Evolutionary conservation across 352 stramenopile species (phyloP).

Genomic region (Phytophthora aleatoria): DNA sequence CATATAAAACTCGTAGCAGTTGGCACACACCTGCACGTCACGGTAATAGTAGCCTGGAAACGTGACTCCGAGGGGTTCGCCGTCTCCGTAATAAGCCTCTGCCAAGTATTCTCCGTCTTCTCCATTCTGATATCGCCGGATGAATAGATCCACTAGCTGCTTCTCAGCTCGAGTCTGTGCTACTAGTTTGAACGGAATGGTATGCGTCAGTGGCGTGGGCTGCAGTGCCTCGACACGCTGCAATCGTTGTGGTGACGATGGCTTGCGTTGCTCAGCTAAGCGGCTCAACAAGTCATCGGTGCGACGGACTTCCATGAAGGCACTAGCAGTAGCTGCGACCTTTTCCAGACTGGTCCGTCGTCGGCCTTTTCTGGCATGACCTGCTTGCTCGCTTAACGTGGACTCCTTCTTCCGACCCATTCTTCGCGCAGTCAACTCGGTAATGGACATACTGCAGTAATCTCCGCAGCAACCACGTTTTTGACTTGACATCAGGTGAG

Average conservation of each 20-base stretch:
- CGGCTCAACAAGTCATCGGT: conserved; percentile 26
- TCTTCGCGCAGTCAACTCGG: conserved; percentile 43
- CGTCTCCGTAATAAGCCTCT: conserved; percentile 76
- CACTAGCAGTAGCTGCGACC: conserved; percentile 55
- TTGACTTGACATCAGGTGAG: conserved; percentile 75
- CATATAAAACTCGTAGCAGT: conserved; percentile 84
- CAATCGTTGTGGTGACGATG: conserved; percentile 40
- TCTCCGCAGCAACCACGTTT: conserved; percentile 75
- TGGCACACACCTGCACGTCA: conserved; percentile 73
- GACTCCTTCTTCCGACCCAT: conserved; percentile 43
- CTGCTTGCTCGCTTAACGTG: conserved; percentile 13
- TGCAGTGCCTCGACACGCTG: conserved; percentile 32
- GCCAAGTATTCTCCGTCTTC: conserved; percentile 82
- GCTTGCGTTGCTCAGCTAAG: conserved; percentile 33
- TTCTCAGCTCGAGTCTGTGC: conserved; percentile 81
- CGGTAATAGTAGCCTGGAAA: conserved; percentile 89
- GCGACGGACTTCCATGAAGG: conserved; percentile 55
- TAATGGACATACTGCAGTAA: conserved; percentile 60
- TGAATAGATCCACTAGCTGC: conserved; percentile 76
- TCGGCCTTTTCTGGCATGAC: conserved; percentile 19
- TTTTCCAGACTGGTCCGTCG: conserved; percentile 54
- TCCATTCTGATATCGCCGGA: conserved; percentile 74
- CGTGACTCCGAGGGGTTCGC: conserved; percentile 68
- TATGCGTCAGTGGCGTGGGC: conserved; percentile 31
- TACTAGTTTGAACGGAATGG: conserved; percentile 83